Evolutionary conservation across 306 rosid species (phyloP).

Genomic region (Alnus glutinosa): DNA sequence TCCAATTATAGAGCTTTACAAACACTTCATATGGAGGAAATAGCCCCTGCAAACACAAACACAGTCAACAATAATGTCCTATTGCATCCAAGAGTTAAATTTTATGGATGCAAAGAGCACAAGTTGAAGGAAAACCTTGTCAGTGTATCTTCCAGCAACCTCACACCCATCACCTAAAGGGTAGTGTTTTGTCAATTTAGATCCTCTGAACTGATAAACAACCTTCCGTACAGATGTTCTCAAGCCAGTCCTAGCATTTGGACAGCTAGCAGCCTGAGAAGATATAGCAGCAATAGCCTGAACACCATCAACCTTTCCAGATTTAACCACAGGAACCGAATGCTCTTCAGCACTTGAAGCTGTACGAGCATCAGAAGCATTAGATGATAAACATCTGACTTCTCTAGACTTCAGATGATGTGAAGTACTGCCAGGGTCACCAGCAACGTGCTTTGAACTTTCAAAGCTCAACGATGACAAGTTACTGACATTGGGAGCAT

Average conservation of each 20-base stretch:
- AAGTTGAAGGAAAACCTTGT: slow-evolving; percentile 57
- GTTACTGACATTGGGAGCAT: slow-evolving; percentile 41
- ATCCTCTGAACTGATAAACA: slow-evolving; percentile 80
- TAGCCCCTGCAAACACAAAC: slow-evolving; percentile 55
- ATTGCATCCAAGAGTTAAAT: slow-evolving; percentile 17
- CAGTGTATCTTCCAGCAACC: slow-evolving; percentile 52
- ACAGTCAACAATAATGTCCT: slow-evolving; percentile 10
- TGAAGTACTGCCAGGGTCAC: slow-evolving; percentile 27
- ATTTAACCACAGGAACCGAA: slow-evolving; percentile 34
- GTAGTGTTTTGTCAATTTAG: slow-evolving; percentile 56
- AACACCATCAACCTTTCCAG: slow-evolving; percentile 36
- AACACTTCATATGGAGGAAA: slow-evolving; percentile 73
- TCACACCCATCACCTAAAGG: slow-evolving; percentile 46
- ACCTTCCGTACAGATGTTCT: slow-evolving; percentile 75
- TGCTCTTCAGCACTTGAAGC: slow-evolving; percentile 40
- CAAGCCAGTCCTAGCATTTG: slow-evolving; percentile 61
- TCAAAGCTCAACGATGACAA: slow-evolving; percentile 35
- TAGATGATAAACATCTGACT: slow-evolving; percentile 23
- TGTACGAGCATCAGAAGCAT: slow-evolving; percentile 35
- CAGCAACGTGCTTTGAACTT: slow-evolving; percentile 42
- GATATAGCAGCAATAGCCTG: slow-evolving; percentile 44
- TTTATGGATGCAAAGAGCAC: not conserved
- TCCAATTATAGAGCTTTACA: slow-evolving; percentile 78
- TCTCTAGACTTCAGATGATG: slow-evolving; percentile 35
- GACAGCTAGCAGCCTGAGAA: slow-evolving; percentile 45